These are phyloP conservation scores for Ploettnerulaceae sp. DNA, from an alignment of 2,329 filamentous ascomycete genomes.

Conservation along the genomic window DNA sequence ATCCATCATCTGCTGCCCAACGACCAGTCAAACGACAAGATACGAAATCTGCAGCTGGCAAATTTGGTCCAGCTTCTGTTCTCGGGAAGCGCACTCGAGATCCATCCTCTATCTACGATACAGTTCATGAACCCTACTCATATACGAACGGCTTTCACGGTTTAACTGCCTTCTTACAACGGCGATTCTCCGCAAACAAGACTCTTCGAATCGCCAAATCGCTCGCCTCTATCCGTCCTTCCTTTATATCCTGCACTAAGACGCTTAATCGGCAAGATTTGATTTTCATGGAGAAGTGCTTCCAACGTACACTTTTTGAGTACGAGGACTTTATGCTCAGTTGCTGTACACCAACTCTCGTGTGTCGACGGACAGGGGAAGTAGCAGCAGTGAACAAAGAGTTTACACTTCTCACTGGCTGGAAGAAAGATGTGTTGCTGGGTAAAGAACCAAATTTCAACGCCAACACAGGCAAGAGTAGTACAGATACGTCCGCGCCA, in stretches of 20 bases:
- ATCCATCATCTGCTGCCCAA: slow-evolving; percentile 18
- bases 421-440: slow-evolving; percentile 83
- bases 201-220: slow-evolving; percentile 80
- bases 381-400: slow-evolving; percentile 95
- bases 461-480: slow-evolving; percentile 56
- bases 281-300: slow-evolving; percentile 96
- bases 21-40: slow-evolving; percentile 31
- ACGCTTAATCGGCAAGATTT: slow-evolving; percentile 85
- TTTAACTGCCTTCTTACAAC: slow-evolving; percentile 73
- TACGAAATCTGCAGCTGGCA: slow-evolving; percentile 22
- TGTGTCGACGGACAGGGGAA: slow-evolving; percentile 87
- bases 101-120: slow-evolving; percentile 81
- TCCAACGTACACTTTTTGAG: slow-evolving; percentile 87
- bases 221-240: slow-evolving; percentile 82
- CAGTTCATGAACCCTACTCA: slow-evolving; percentile 84
- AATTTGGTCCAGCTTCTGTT: slow-evolving; percentile 29
- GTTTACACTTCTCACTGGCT: slow-evolving; percentile 91
- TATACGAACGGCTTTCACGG: slow-evolving; percentile 90
- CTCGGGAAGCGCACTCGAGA: slow-evolving; percentile 58
- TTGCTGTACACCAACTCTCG: slow-evolving; percentile 83
- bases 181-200: slow-evolving; percentile 72
- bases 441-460: slow-evolving; percentile 86
- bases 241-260: slow-evolving; percentile 86
- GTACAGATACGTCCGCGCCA: slow-evolving; percentile 41
- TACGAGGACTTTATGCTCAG: slow-evolving; percentile 90